A percentile compares a stretch with the other conserved stretches of the same genome.
Evolutionary conservation across 2,329 filamentous ascomycete genomes (phyloP).

Genomic region (Penicillium sp.): DNA sequence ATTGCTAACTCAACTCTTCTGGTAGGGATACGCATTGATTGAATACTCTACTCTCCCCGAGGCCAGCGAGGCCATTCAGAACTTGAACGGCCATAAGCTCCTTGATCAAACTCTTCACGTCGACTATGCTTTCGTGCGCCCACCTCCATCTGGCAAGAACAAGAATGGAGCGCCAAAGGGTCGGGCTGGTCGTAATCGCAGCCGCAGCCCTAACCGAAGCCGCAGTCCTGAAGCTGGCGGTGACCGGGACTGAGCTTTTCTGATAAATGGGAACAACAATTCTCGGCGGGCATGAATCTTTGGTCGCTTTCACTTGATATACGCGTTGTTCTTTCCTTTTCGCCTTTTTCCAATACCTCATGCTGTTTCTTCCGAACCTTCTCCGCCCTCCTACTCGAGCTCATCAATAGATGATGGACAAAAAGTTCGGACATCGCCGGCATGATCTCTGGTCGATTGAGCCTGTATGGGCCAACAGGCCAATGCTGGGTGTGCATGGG

Average conservation of each 20-base stretch:
- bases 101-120: constrained; percentile 65
- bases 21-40: constrained; percentile 64
- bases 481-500: neutral
- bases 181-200: constrained; percentile 42
- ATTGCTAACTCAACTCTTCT: constrained; percentile 12
- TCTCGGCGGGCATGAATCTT: constrained; percentile 3
- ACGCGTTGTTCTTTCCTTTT: constrained; percentile 11
- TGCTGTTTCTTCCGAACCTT: constrained; percentile 6
- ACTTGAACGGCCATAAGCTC: constrained; percentile 59
- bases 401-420: neutral
- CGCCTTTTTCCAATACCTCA: constrained; percentile 8
- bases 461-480: neutral
- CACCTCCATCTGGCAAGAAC: constrained; percentile 50
- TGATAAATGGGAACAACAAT: constrained; percentile 7
- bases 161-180: constrained; percentile 45
- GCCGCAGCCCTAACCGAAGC: constrained; percentile 47
- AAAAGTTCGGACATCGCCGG: constrained; percentile 23
- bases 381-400: constrained; percentile 9
- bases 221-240: constrained; percentile 45
- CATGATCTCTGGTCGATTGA: constrained; percentile 14
- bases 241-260: constrained; percentile 32
- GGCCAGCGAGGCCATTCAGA: constrained; percentile 62
- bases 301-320: constrained; percentile 13
- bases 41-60: constrained; percentile 64
- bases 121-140: constrained; percentile 66